These are phyloP conservation scores for Kluyveromyces sp. DNA, from an alignment of 1,139 yeast genomes.

Conservation along the genomic window DNA sequence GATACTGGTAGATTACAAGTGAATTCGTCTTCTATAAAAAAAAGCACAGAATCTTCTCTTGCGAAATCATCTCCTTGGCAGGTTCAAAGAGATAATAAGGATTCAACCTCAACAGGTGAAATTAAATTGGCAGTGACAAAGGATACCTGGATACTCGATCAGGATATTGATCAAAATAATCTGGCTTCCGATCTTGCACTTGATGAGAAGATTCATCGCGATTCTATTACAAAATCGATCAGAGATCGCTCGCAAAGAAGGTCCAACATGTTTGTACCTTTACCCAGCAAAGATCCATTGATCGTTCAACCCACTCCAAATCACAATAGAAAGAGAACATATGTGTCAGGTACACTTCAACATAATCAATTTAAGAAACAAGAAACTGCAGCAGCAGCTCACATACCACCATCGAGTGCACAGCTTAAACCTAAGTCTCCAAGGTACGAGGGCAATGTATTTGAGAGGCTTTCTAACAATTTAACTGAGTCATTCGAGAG, in stretches of 20 bases:
- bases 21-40: background rate
- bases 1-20: conserved; percentile 1
- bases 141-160: background rate
- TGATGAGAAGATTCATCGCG: conserved; percentile 3
- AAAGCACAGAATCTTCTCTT: background rate
- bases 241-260: conserved; percentile 20
- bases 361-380: background rate
- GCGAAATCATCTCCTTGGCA: conserved; percentile 21
- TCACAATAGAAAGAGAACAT: conserved; percentile 3
- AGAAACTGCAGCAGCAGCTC: background rate
- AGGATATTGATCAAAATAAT: background rate
- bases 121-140: background rate
- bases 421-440: conserved; percentile 3
- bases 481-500: conserved; percentile 29
- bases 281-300: conserved; percentile 29
- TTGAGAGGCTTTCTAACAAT: conserved; percentile 25
- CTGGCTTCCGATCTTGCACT: background rate
- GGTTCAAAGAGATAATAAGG: background rate
- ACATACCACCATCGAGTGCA: background rate
- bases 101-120: background rate
- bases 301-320: conserved; percentile 16
- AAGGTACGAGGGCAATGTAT: conserved; percentile 15
- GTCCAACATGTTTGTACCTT: conserved; percentile 29
- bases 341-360: background rate
- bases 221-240: conserved; percentile 5